Conservation (phyloP, 345 rosid genomes). For the Hevea brasiliensis region DNA sequence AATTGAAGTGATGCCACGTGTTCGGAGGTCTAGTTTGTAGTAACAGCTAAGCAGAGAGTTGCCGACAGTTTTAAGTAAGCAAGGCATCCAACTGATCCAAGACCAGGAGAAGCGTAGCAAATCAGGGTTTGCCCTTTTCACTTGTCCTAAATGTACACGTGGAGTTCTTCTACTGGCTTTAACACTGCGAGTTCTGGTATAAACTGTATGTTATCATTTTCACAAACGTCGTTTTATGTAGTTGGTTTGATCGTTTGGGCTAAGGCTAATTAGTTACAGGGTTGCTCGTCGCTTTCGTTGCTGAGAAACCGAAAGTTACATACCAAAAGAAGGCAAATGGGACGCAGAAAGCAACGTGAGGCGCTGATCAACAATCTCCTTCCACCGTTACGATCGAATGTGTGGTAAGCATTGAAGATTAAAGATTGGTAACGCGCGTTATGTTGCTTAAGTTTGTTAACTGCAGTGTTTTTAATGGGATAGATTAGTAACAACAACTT, state of each 20-base stretch:
- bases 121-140: background rate
- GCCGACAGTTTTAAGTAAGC: slow-evolving; percentile 42
- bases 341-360: too few species aligned
- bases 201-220: background rate
- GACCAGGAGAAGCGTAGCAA: background rate
- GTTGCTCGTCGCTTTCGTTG: background rate
- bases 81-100: slow-evolving; percentile 23
- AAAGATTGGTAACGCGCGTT: too few species aligned
- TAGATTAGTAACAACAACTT: too few species aligned
- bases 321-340: background rate
- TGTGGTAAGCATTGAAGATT: too few species aligned
- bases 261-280: background rate
- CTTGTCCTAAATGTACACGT: background rate
- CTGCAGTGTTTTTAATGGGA: too few species aligned
- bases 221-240: background rate
- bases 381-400: too few species aligned
- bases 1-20: slow-evolving; percentile 35
- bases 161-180: background rate
- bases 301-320: background rate
- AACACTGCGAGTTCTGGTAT: too few species aligned
- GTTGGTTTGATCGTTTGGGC: background rate
- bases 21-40: slow-evolving; percentile 7
- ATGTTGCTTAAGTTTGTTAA: too few species aligned
- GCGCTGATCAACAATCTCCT: too few species aligned
- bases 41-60: slow-evolving; percentile 51